Evolutionary conservation across 2,329 filamentous ascomycete species (phyloP), one percentile per base, ranked within the genome.

Genomic region (Monosporascus sp.): DNA sequence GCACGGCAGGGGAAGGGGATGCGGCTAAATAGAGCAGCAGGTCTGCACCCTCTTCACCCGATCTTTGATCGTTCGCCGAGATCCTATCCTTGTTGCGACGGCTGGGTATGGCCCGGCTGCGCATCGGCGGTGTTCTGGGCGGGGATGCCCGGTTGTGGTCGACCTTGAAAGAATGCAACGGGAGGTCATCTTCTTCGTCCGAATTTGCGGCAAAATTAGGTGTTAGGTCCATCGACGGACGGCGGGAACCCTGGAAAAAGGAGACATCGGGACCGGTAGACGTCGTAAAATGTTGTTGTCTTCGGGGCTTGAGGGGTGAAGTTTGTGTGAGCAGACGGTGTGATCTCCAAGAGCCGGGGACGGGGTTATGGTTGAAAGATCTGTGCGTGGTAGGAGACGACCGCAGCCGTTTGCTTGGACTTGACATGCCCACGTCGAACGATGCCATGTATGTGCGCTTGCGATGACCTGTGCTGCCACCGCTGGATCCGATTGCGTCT

Each of bases 131-230:
- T 48, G 91, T 95, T 55, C 86, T 84, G 38, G 91, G 91, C 38
- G 91, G 91, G 14, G 92, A 96, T n/a, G 89, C 90, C 47, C 78
- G 82, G 51, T 85, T 74, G 63, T 83, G 78, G 55, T 79, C 81
- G 48, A 77, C 65, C 57, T 81, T 80, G 74, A 92, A 92, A 3
- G 88, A 91, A 66, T 89, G 87, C 41, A 85, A 74, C 3, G 91
- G 89, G 2, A 95, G 78, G 52, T 89, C 84, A 58, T 96, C 91
- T 49, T 96, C 92, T 52, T 96, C 89, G 61, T 94, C 89, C 16
- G 85, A 85, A 49, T 77, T 78, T 46, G 82, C 79, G 31, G 80
- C 78, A 70, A 86, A 81, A 74, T 78, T 82, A 71, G 81, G 72
- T 55, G 79, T 70, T 59, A 84, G 76, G 52, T 84, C 79, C 55